Conservation (phyloP, 2,329 filamentous ascomycete species). For the Parafenestella ontariensis region DNA sequence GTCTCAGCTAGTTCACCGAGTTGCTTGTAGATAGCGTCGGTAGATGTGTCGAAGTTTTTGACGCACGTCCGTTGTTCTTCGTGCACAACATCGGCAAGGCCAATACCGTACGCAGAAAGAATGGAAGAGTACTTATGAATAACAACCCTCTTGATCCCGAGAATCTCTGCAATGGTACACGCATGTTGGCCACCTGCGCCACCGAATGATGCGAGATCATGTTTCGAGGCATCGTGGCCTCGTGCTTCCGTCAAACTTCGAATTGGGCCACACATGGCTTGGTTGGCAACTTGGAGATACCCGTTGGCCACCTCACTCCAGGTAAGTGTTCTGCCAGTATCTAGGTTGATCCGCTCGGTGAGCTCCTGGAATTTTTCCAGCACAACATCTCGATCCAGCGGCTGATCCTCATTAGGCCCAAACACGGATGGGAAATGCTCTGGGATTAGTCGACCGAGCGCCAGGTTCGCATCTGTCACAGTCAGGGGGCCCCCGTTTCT, state of each 20-base stretch:
- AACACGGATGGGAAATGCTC: constrained; percentile 94
- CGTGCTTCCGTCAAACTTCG: constrained; percentile 86
- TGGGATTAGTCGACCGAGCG: constrained; percentile 78
- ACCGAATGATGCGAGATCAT: constrained; percentile 85
- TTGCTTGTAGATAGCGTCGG: background rate
- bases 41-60: background rate
- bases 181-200: constrained; percentile 89
- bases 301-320: constrained; percentile 82
- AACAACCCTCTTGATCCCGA: constrained; percentile 81
- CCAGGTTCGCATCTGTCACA: constrained; percentile 86
- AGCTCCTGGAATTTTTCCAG: constrained; percentile 74
- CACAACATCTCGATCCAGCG: constrained; percentile 75
- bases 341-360: constrained; percentile 77
- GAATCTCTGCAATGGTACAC: constrained; percentile 80
- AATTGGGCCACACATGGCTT: constrained; percentile 87
- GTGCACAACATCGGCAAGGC: constrained; percentile 71
- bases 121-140: constrained; percentile 86
- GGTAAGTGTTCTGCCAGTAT: constrained; percentile 50
- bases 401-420: constrained; percentile 80
- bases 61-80: constrained; percentile 24
- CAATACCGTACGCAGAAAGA: constrained; percentile 87
- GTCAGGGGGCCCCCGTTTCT: constrained; percentile 84
- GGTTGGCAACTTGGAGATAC: constrained; percentile 84
- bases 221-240: constrained; percentile 84
- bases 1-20: background rate